Percentiles rank a stretch among this genome's conserved stretches.
These are phyloP conservation scores for Suillus hirtellus DNA, from an alignment of 768 basidiomycete species.

Conservation along the genomic window DNA sequence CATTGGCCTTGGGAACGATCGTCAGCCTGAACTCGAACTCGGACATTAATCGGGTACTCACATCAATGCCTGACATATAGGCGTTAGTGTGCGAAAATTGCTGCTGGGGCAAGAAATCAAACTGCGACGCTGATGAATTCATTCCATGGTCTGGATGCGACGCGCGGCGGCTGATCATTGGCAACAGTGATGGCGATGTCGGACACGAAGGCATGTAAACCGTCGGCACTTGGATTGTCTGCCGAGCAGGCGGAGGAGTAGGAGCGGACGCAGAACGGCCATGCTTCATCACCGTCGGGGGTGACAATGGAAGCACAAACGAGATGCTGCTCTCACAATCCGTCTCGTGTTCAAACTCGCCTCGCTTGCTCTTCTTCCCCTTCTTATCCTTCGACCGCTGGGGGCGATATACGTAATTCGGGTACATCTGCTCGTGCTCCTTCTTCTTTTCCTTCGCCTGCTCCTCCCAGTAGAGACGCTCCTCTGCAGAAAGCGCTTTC, in stretches of 20 bases:
- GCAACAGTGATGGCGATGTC: slow-evolving; percentile 53
- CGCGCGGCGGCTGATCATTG: slow-evolving; percentile 62
- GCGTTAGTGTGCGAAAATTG: slow-evolving; percentile 33
- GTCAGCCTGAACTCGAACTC: slow-evolving; percentile 6
- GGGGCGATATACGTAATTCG: slow-evolving; percentile 78
- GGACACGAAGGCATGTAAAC: slow-evolving; percentile 66
- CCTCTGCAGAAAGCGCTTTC: slow-evolving; percentile 66
- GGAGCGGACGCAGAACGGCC: slow-evolving; percentile 58
- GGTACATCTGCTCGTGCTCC: slow-evolving; percentile 74
- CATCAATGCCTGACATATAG: slow-evolving; percentile 36
- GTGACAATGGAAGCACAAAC: slow-evolving; percentile 40
- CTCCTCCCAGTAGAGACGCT: slow-evolving; percentile 73
- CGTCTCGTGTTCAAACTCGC: slow-evolving; percentile 40
- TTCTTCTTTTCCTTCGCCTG: slow-evolving; percentile 78
- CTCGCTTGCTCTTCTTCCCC: slow-evolving; percentile 41
- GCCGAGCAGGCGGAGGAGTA: slow-evolving; percentile 62
- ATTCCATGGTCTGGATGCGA: slow-evolving; percentile 51
- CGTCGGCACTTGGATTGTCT: slow-evolving; percentile 69
- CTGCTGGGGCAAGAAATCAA: slow-evolving; percentile 57
- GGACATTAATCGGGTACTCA: slow-evolving; percentile 31
- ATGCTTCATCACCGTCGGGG: slow-evolving; percentile 42
- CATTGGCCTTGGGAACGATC: slow-evolving; percentile 40
- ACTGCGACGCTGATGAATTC: slow-evolving; percentile 42
- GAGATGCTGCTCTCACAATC: slow-evolving; percentile 57
- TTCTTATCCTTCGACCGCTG: slow-evolving; percentile 55